These are phyloP conservation scores for Chaetomiaceae sp. DNA, from an alignment of 2,329 filamentous ascomycete genomes.

Conservation along the genomic window DNA sequence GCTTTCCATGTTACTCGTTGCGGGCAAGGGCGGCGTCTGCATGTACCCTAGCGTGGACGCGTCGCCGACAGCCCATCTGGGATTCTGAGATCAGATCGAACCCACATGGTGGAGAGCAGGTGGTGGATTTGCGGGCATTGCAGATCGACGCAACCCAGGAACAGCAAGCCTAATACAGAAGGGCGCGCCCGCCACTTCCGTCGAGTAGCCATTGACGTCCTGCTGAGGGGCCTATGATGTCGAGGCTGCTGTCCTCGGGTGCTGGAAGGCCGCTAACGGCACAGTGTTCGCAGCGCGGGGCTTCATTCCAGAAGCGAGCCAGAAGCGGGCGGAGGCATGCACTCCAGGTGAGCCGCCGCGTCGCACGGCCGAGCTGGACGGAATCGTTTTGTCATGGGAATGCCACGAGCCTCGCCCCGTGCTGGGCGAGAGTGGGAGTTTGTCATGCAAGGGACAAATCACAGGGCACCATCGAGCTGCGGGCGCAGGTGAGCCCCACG, in stretches of 20 bases:
- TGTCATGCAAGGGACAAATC: constrained; percentile 26
- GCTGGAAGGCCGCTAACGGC: not conserved
- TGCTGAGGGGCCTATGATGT: too few species aligned
- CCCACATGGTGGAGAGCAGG: too few species aligned
- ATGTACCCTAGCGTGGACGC: too few species aligned
- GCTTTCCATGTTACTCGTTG: not conserved
- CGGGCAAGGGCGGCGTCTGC: not conserved
- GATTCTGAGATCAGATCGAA: too few species aligned
- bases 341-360: constrained; percentile 2
- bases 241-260: not conserved
- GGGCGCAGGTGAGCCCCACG: constrained; percentile 20
- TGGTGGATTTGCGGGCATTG: too few species aligned
- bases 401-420: constrained; percentile 20
- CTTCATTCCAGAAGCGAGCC: constrained; percentile 10
- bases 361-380: constrained; percentile 9
- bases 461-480: constrained; percentile 14
- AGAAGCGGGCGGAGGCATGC: constrained; percentile 3
- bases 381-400: constrained; percentile 28
- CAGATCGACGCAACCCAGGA: not conserved
- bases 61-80: too few species aligned
- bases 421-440: constrained; percentile 24
- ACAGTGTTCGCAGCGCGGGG: not conserved
- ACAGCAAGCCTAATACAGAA: constrained; percentile 2
- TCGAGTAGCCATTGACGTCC: too few species aligned
- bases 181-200: not conserved